phyloP scores from a whole-genome alignment of 2,329 filamentous ascomycete species.

The Stromatinia cepivora region DNA sequence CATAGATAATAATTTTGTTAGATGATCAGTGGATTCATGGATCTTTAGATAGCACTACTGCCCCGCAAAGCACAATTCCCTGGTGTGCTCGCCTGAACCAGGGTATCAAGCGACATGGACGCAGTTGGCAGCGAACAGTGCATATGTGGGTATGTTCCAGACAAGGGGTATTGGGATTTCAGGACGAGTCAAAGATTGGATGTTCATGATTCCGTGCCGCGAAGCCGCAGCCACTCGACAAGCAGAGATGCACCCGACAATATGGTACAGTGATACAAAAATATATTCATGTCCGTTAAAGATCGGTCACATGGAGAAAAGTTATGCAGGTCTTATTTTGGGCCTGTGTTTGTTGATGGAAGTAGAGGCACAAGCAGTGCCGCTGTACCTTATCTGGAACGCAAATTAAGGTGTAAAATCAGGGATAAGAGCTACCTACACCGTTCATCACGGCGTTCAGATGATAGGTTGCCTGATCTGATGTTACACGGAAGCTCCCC shows the following conservation, averaged over 20 bases:
- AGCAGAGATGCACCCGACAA: constrained; percentile 5
- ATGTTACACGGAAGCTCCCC: background rate
- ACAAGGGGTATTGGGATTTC: background rate
- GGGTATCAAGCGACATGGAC: constrained; percentile 12
- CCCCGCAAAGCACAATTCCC: constrained; percentile 20
- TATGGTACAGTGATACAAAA: constrained; percentile 9
- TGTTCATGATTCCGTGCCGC: background rate
- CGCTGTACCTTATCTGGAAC: background rate
- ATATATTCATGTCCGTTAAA: background rate
- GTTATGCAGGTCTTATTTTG: background rate
- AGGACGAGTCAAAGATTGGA: constrained; percentile 5
- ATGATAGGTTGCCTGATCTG: background rate
- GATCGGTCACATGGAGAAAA: background rate
- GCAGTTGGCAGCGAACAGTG: constrained; percentile 16
- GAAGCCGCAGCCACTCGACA: constrained; percentile 10
- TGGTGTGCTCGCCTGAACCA: background rate
- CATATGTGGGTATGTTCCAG: constrained; percentile 3
- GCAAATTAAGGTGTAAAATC: background rate
- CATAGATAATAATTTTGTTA: constrained; percentile 3
- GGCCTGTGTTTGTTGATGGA: background rate
- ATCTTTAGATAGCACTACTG: constrained; percentile 2
- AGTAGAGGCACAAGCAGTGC: background rate
- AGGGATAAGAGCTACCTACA: background rate
- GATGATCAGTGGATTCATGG: constrained; percentile 15
- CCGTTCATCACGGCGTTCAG: background rate